phyloP scores from a whole-genome alignment of 2,329 filamentous ascomycete species.

The Xylaria sp. region DNA sequence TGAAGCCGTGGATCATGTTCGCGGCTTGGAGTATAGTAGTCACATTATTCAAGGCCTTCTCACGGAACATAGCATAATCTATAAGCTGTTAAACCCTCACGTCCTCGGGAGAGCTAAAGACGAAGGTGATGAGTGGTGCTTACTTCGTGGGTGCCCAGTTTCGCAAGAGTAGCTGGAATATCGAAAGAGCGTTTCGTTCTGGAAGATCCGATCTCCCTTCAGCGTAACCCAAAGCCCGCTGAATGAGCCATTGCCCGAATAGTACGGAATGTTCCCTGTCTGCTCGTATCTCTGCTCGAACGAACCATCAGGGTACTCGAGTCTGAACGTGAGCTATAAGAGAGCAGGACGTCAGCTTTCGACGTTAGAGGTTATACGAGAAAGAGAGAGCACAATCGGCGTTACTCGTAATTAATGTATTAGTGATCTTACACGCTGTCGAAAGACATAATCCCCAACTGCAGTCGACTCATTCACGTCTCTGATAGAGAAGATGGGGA shows the following conservation, averaged over 20 bases:
- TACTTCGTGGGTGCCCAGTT: slow-evolving; percentile 35
- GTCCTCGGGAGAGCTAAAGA: too few relatives aligned
- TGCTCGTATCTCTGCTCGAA: slow-evolving; percentile 38
- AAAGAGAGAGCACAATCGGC: background rate
- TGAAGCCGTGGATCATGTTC: slow-evolving; percentile 19
- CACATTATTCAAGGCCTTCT: slow-evolving; percentile 25
- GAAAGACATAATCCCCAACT: slow-evolving; percentile 22
- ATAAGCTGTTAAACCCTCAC: background rate
- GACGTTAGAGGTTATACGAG: too few relatives aligned
- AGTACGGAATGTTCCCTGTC: slow-evolving; percentile 23
- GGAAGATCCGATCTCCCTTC: slow-evolving; percentile 30
- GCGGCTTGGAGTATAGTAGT: slow-evolving; percentile 21
- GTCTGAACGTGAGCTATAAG: slow-evolving; percentile 24
- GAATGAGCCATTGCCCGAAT: slow-evolving; percentile 33
- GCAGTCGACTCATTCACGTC: slow-evolving; percentile 16
- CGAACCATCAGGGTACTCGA: slow-evolving; percentile 30
- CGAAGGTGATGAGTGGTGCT: background rate
- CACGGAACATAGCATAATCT: slow-evolving; percentile 26
- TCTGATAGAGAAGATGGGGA: slow-evolving; percentile 28
- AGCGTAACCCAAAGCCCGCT: slow-evolving; percentile 31
- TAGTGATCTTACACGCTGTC: slow-evolving; percentile 23
- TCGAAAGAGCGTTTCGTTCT: slow-evolving; percentile 31
- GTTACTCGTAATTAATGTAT: background rate
- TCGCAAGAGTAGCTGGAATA: slow-evolving; percentile 32
- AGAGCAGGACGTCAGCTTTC: slow-evolving; percentile 1